Evolutionary conservation across 805 yeast genomes (phyloP).

Genomic region (Saturnispora ahearnii): DNA sequence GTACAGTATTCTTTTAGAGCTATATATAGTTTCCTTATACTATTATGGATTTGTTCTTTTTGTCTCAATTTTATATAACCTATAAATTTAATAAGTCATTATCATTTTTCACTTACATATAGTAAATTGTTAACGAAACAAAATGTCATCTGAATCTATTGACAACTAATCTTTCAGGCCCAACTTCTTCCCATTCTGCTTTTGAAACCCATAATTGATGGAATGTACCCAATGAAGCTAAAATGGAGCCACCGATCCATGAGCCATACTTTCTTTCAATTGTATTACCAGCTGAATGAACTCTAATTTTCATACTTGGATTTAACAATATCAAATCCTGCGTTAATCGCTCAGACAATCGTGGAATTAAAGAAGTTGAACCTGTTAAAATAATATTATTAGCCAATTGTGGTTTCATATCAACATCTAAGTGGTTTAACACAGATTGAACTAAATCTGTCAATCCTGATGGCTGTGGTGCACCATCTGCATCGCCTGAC

Average conservation of each 20-base stretch:
- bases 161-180: conserved; percentile 67
- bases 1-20: neutral
- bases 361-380: conserved; percentile 72
- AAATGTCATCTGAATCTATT: conserved; percentile 64
- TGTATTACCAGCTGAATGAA: conserved; percentile 72
- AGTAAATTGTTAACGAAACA: neutral
- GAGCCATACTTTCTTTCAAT: conserved; percentile 72
- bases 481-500: neutral
- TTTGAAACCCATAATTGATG: conserved; percentile 92
- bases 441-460: conserved; percentile 53
- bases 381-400: conserved; percentile 87
- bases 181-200: conserved; percentile 81
- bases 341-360: conserved; percentile 67
- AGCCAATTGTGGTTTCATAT: conserved; percentile 75
- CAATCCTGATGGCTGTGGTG: conserved; percentile 31
- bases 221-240: conserved; percentile 84
- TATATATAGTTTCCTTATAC: neutral
- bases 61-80: neutral
- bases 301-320: conserved; percentile 79
- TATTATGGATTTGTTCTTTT: neutral
- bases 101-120: neutral
- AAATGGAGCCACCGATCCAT: conserved; percentile 89
- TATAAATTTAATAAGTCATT: neutral
- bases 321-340: conserved; percentile 58
- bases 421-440: conserved; percentile 60